phyloP scores from a whole-genome alignment of 306 rosid genomes.

The Cotoneaster glaucophyllus region DNA sequence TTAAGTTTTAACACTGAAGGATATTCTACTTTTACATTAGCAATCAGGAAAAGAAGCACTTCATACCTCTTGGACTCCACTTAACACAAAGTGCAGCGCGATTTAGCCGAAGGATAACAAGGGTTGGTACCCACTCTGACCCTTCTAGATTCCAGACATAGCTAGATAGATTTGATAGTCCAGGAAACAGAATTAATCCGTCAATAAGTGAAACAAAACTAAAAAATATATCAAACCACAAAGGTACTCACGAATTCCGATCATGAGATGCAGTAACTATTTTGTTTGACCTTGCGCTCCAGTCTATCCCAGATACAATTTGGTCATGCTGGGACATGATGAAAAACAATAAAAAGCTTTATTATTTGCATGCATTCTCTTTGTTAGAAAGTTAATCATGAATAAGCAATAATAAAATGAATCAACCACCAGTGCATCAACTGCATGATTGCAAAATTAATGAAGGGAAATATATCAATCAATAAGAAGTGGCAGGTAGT shows the following conservation, averaged over 20 bases:
- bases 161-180: slow-evolving; percentile 29
- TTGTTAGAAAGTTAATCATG: slow-evolving; percentile 12
- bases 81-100: slow-evolving; percentile 97
- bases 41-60: neutral
- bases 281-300: slow-evolving; percentile 79
- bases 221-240: slow-evolving; percentile 18
- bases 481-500: neutral
- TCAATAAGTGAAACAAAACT: neutral
- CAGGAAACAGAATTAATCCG: neutral
- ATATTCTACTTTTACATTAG: neutral
- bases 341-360: slow-evolving; percentile 1
- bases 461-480: neutral
- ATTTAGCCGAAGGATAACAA: slow-evolving; percentile 84
- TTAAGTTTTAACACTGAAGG: neutral
- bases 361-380: slow-evolving; percentile 15
- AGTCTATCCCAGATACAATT: slow-evolving; percentile 81
- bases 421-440: neutral
- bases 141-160: slow-evolving; percentile 97
- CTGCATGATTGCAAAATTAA: neutral
- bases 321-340: slow-evolving; percentile 77
- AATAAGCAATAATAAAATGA: neutral
- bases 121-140: slow-evolving; percentile 93
- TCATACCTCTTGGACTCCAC: slow-evolving; percentile 96
- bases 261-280: slow-evolving; percentile 95
- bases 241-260: slow-evolving; percentile 86